Evolutionary conservation across 1,284 basidiomycete species (phyloP), one percentile per base, ranked within the genome.

Genomic region (Pseudomicrostroma phylloplanum): DNA sequence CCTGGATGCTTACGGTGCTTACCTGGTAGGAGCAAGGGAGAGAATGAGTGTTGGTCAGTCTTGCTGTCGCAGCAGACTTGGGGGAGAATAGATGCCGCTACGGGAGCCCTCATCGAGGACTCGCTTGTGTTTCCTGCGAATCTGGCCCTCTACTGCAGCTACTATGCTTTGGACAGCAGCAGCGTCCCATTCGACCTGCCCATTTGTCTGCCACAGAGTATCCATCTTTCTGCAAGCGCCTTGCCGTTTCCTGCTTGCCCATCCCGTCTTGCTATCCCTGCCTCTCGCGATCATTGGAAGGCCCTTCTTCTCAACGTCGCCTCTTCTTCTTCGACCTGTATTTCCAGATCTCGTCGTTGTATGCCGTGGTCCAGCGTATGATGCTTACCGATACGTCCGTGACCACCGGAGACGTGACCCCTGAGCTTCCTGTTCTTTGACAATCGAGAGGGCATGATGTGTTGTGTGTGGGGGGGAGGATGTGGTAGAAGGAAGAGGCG

Each of bases 1-100:
- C 94, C 94, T 67, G 96, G 96, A 81, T 96, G 92, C 84, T 98
- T 97, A 83, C 94, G 89, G 88, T 98, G 94, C 87, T 98, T 97
- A 78, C 94, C 61, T 63, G 49, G 30, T 9, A 36, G 12, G 51
- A 15, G 23, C 12, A 23, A 25, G n/a, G 39, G 21, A 13, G 6
- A 41, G 46, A 30, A 36, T 25, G 60, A 15, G 21, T 6, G 8
- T 13, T 54, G 30, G 7, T 46, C 51, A 19, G 42, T 40, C n/a
- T n/a, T 49, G 8, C 56, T n/a, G 19, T 26, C 56, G 6, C n/a
- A 23, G 25, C 9, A 53, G 13, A 36, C 3, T 36, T 36, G 30
- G 9, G 9, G 30, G 30, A 36, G 30, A 3, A 3, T 36, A 4
- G 13, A 39, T 4, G 13, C 15, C 23, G 42, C 42, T 21, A 48